phyloP scores from a whole-genome alignment of 78 protist species.

The Dictyostelium purpureum region DNA sequence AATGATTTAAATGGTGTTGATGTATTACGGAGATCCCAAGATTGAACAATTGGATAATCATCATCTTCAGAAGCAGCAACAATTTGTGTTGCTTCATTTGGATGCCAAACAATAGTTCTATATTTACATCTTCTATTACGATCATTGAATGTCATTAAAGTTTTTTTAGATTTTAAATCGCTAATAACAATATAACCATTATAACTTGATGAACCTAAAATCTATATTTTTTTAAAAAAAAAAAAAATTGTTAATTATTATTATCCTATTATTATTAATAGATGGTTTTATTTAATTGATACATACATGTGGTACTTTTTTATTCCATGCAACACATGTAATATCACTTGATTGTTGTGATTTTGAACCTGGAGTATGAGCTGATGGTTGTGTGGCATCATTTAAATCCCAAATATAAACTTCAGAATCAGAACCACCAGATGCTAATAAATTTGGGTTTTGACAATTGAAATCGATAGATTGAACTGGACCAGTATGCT shows the following conservation, averaged over 20 bases:
- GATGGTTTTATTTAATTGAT: neutral
- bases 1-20: conserved; percentile 81
- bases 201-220: conserved; percentile 88
- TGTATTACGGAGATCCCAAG: conserved; percentile 95
- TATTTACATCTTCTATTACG: conserved; percentile 24
- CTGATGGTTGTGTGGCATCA: conserved; percentile 79
- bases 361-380: conserved; percentile 62
- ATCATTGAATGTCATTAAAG: conserved; percentile 82
- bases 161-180: conserved; percentile 88
- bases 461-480: conserved; percentile 85
- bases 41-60: conserved; percentile 88
- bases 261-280: neutral
- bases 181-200: conserved; percentile 88
- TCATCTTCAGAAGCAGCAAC: conserved; percentile 94
- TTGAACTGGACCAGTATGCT: conserved; percentile 86
- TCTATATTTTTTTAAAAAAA: neutral
- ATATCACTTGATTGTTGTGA: conserved; percentile 68
- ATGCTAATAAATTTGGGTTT: conserved; percentile 87
- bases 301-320: conserved; percentile 87
- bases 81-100: conserved; percentile 91
- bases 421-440: conserved; percentile 87
- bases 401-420: conserved; percentile 87
- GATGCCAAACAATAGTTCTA: conserved; percentile 92
- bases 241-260: neutral
- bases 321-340: conserved; percentile 94